Conservation (phyloP, 805 yeast species). For the Wickerhamiella hasegawae region DNA sequence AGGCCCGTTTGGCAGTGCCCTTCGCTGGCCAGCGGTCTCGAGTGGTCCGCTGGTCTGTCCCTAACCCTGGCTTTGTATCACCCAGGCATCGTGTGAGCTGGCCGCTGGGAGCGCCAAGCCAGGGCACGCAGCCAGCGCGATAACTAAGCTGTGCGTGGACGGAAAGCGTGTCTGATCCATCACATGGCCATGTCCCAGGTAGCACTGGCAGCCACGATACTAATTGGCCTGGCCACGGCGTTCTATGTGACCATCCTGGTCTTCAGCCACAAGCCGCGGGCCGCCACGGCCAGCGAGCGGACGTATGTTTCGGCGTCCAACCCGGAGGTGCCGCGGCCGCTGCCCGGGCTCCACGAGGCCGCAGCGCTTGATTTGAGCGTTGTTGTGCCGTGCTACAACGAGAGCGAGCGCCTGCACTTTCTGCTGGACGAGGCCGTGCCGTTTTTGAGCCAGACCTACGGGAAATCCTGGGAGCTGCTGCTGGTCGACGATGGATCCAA, state of each 20-base stretch:
- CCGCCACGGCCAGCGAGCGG: conserved; percentile 36
- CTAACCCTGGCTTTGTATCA: no score
- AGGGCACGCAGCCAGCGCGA: no score
- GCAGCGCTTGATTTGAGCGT: conserved; percentile 43
- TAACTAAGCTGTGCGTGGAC: no score
- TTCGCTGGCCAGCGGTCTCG: no score
- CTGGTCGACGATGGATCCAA: conserved; percentile 85
- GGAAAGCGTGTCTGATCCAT: no score
- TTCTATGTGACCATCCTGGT: conserved; percentile 19
- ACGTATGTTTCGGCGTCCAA: conserved; percentile 34
- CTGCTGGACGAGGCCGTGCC: conserved; percentile 27
- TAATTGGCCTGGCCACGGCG: not conserved
- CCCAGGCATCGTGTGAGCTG: no score
- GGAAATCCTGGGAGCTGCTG: conserved; percentile 48
- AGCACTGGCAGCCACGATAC: not conserved
- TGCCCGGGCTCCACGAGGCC: conserved; percentile 18
- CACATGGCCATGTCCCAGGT: no score
- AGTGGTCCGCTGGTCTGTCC: no score
- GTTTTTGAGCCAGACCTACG: conserved; percentile 28
- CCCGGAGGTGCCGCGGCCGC: conserved; percentile 21
- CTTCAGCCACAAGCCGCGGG: conserved; percentile 51
- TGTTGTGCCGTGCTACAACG: conserved; percentile 90
- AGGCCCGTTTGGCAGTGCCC: no score
- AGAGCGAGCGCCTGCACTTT: conserved; percentile 47
- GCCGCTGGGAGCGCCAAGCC: no score